phyloP scores from a whole-genome alignment of 345 rosid genomes.

The Euphorbia peplus region DNA sequence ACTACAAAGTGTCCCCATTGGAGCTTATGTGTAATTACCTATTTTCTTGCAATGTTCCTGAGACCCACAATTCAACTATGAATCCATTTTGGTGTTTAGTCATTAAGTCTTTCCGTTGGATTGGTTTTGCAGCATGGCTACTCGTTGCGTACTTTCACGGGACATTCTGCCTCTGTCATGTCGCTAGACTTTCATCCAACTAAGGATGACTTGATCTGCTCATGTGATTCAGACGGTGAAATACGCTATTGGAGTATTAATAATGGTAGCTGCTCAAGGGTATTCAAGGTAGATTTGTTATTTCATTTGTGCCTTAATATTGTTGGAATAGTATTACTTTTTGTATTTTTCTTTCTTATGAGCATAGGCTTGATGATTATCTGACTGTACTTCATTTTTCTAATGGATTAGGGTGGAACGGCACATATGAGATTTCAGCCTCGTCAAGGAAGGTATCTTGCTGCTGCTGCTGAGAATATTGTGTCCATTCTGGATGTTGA shows the following conservation, averaged over 20 bases:
- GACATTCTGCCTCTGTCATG: conserved; percentile 67
- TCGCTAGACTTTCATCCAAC: conserved; percentile 94
- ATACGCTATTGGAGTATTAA: conserved; percentile 92
- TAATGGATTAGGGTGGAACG: conserved; percentile 63
- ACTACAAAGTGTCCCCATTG: neutral
- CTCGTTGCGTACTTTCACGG: conserved; percentile 76
- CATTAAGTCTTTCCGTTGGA: neutral
- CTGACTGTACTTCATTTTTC: conserved; percentile 8
- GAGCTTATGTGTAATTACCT: neutral
- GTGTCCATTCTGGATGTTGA: conserved; percentile 84
- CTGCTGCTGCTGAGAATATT: conserved; percentile 79
- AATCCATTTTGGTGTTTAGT: neutral
- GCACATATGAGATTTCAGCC: conserved; percentile 92
- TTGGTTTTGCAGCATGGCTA: conserved; percentile 67
- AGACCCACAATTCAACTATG: neutral
- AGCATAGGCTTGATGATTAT: neutral
- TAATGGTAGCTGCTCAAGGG: conserved; percentile 69
- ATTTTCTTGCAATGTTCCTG: neutral
- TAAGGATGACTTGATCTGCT: conserved; percentile 88
- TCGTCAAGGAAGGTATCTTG: conserved; percentile 79
- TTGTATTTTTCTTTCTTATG: neutral
- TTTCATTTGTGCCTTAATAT: neutral
- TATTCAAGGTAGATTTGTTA: conserved; percentile 62
- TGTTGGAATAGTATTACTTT: no score
- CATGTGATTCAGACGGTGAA: conserved; percentile 87